Evolutionary conservation across 805 yeast genomes (phyloP).

Genomic region (Danielia oregonensis): DNA sequence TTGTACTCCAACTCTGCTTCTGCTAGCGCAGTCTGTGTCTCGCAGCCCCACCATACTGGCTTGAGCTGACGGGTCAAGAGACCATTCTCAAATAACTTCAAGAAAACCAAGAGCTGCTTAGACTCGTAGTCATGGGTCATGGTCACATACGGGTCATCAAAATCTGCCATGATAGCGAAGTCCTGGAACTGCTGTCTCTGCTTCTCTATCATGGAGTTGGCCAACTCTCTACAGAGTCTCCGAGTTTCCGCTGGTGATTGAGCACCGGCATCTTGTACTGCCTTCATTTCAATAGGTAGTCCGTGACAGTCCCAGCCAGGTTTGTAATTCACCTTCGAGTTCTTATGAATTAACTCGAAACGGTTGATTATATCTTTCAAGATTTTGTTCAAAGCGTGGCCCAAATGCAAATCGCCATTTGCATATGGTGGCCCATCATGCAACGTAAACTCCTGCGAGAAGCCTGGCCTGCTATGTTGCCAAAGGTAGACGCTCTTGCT

Average conservation of each 20-base stretch:
- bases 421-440: conserved; percentile 99
- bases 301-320: conserved; percentile 99
- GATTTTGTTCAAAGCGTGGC: conserved; percentile 89
- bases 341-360: conserved; percentile 53
- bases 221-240: conserved; percentile 63
- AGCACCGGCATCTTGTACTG: conserved; percentile 40
- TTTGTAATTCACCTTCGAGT: conserved; percentile 61
- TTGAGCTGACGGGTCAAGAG: conserved; percentile 79
- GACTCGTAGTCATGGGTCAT: conserved; percentile 67
- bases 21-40: conserved; percentile 89
- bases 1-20: conserved; percentile 95
- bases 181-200: conserved; percentile 65
- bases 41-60: conserved; percentile 98
- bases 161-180: conserved; percentile 82
- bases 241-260: conserved; percentile 54
- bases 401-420: conserved; percentile 86
- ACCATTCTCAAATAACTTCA: conserved; percentile 57
- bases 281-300: conserved; percentile 89
- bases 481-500: conserved; percentile 61
- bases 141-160: conserved; percentile 70
- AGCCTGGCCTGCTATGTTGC: conserved; percentile 35
- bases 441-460: conserved; percentile 49
- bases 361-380: conserved; percentile 83
- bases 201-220: conserved; percentile 55
- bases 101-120: conserved; percentile 69